A percentile compares a stretch with the other conserved stretches of the same genome.
phyloP scores from a whole-genome alignment of 164 flowering plant species.

The Saururus chinensis region DNA sequence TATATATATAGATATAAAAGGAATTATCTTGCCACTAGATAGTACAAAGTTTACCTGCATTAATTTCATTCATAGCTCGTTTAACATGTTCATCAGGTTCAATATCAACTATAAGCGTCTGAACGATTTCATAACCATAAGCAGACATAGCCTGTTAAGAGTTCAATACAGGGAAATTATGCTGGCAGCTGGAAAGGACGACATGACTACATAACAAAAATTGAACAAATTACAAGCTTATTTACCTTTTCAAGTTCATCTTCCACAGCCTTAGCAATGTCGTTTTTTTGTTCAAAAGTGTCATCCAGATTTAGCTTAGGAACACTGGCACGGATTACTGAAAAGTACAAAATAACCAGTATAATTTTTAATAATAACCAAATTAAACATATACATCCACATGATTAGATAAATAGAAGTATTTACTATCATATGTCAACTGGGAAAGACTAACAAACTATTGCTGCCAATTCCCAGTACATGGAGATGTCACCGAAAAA shows the following conservation, averaged over 20 bases:
- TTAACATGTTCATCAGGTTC: constrained; percentile 84
- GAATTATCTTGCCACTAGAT: not conserved
- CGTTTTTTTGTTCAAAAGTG: constrained; percentile 69
- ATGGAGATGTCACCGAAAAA: too few species aligned
- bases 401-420: too few species aligned
- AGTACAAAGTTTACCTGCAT: constrained; percentile 47
- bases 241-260: constrained; percentile 64
- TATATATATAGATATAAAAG: too few species aligned
- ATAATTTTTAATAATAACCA: too few species aligned
- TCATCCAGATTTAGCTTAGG: constrained; percentile 65
- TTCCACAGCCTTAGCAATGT: constrained; percentile 74
- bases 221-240: not conserved
- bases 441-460: too few species aligned
- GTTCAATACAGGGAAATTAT: not conserved
- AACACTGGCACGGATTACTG: constrained; percentile 65
- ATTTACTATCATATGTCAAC: too few species aligned
- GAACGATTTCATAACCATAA: constrained; percentile 81
- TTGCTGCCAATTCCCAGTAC: too few species aligned
- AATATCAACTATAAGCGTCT: constrained; percentile 73
- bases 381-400: too few species aligned
- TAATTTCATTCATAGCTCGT: constrained; percentile 89
- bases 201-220: not conserved
- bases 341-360: constrained; percentile 1
- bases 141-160: constrained; percentile 46
- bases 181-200: not conserved